These are phyloP conservation scores for Colletotrichum destructivum DNA, from an alignment of 2,329 filamentous ascomycete species.

Conservation along the genomic window DNA sequence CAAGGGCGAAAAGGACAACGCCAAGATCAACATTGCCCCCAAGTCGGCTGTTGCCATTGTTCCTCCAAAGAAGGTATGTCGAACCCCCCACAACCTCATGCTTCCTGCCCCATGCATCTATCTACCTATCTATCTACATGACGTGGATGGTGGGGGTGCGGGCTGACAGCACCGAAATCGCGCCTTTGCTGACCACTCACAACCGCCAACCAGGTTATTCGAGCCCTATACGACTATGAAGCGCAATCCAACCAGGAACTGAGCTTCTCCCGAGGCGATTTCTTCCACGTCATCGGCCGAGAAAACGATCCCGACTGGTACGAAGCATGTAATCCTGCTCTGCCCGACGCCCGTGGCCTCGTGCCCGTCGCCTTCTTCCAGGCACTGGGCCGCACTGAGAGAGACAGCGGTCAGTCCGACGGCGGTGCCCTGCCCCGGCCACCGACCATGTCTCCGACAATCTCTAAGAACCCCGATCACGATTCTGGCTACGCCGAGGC, in stretches of 20 bases:
- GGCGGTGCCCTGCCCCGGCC: conserved; percentile 61
- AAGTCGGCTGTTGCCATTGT: conserved; percentile 92
- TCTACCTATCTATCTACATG: not conserved
- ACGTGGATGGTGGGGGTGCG: conserved; percentile 11
- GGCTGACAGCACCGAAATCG: not conserved
- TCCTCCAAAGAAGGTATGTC: conserved; percentile 89
- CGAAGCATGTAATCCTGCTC: conserved; percentile 94
- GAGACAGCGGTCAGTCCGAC: conserved; percentile 85
- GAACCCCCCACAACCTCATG: conserved; percentile 33
- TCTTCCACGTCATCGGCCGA: conserved; percentile 96
- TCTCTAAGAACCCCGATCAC: conserved; percentile 78
- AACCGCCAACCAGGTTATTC: conserved; percentile 81
- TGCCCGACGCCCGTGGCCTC: conserved; percentile 89
- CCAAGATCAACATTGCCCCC: conserved; percentile 82
- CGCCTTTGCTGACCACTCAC: conserved; percentile 44
- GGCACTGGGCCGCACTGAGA: conserved; percentile 89
- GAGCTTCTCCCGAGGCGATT: conserved; percentile 94
- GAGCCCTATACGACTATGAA: conserved; percentile 94
- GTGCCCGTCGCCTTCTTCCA: conserved; percentile 97
- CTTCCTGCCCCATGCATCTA: not conserved
- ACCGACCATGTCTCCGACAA: conserved; percentile 56
- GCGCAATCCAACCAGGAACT: conserved; percentile 84
- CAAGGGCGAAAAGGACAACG: conserved; percentile 88
- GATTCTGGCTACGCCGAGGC: conserved; percentile 90
- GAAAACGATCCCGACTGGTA: conserved; percentile 98